These are phyloP conservation scores for Chaetomidium leptoderma DNA, from an alignment of 495 filamentous ascomycete genomes.

Conservation along the genomic window DNA sequence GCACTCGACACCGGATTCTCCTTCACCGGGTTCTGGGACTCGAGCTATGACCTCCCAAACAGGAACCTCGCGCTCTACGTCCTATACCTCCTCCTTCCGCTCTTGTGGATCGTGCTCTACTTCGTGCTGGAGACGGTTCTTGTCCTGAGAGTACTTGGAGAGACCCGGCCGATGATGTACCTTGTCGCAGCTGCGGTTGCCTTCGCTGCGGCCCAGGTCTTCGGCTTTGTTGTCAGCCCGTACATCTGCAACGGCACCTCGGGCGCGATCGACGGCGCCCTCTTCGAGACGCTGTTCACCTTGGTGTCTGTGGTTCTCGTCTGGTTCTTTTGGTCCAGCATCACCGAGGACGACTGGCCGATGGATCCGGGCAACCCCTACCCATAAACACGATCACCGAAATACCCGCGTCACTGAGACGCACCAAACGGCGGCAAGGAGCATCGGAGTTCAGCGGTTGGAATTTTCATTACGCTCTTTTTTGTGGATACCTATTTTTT, in stretches of 20 bases:
- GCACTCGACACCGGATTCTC: constrained; percentile 87
- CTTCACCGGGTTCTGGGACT: constrained; percentile 74
- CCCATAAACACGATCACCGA: constrained; percentile 18
- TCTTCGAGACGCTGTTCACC: constrained; percentile 94
- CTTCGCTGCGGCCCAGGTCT: constrained; percentile 90
- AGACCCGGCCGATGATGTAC: constrained; percentile 84
- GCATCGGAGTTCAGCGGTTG: constrained; percentile 19
- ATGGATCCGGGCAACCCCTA: constrained; percentile 41
- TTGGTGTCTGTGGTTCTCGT: constrained; percentile 72
- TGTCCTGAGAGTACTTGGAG: constrained; percentile 78
- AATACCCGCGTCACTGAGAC: constrained; percentile 12
- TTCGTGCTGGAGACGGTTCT: constrained; percentile 76
- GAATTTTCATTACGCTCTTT: constrained; percentile 17
- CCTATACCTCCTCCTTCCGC: constrained; percentile 83
- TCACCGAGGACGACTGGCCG: constrained; percentile 99
- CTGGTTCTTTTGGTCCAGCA: constrained; percentile 98
- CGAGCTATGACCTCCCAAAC: constrained; percentile 52
- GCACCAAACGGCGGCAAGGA: background rate
- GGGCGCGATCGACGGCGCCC: constrained; percentile 84
- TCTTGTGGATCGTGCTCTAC: constrained; percentile 82
- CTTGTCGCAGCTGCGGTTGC: constrained; percentile 67
- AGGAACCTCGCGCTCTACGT: constrained; percentile 86
- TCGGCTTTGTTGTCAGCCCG: constrained; percentile 88
- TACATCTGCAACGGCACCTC: constrained; percentile 78
- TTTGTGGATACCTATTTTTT: constrained; percentile 17